phyloP scores from a whole-genome alignment of 441 rosid species.

The Capsella rubella region DNA sequence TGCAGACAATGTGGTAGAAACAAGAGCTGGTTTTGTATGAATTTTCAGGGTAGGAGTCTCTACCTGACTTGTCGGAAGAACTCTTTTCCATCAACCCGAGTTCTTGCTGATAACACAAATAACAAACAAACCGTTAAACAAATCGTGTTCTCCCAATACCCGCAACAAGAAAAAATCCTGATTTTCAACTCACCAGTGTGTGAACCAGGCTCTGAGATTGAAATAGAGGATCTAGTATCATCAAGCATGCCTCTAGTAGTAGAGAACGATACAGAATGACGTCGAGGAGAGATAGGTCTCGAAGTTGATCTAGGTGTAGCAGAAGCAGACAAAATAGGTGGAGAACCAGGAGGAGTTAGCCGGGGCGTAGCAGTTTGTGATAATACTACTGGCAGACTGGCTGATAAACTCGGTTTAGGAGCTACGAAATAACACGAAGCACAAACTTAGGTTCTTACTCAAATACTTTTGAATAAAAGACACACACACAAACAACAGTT shows the following conservation, averaged over 20 bases:
- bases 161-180: neutral
- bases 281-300: conserved; percentile 75
- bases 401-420: conserved; percentile 56
- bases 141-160: neutral
- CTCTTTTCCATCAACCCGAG: conserved; percentile 90
- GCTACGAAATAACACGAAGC: conserved; percentile 46
- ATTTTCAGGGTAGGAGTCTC: neutral
- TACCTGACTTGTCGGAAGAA: conserved; percentile 98
- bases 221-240: conserved; percentile 63
- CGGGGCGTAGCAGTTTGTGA: conserved; percentile 76
- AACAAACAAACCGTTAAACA: neutral
- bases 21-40: neutral
- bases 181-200: conserved; percentile 58
- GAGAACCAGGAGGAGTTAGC: conserved; percentile 86
- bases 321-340: conserved; percentile 76
- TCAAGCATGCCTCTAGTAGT: conserved; percentile 71
- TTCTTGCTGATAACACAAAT: conserved; percentile 60
- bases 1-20: neutral
- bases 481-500: neutral
- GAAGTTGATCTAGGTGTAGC: conserved; percentile 75
- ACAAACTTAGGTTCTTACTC: neutral
- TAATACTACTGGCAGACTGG: conserved; percentile 52
- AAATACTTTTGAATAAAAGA: no score
- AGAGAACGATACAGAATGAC: conserved; percentile 76
- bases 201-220: conserved; percentile 66